Evolutionary conservation across 2,329 filamentous ascomycete species (phyloP), one percentile per base, ranked within the genome.

Genomic region (Dothideomycetes sp.): DNA sequence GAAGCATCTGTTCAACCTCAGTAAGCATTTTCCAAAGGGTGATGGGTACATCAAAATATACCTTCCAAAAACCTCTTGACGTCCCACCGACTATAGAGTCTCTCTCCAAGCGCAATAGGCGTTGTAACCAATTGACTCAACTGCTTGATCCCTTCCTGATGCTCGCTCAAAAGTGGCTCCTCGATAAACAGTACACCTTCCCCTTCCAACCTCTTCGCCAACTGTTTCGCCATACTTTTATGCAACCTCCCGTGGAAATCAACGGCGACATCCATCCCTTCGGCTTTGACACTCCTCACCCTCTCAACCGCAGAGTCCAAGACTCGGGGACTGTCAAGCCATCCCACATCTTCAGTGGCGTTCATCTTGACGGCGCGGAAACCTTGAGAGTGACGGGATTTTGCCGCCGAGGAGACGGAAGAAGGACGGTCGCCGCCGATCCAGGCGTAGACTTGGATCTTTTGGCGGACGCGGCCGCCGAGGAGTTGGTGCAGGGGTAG

Each of bases 231-330:
- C 80, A 86, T 86, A 15, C 80, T 78, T 47, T 80, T 81, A 59
- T 86, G 82, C 0, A 84, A 64, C 7, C 82, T 74, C 2, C 82
- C 83, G 54, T 87, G 83, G 56, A 86, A 87, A 51, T 87, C 83
- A 23, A 87, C 68, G 2, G 76, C 83, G 0, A 73, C 81, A 43
- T 86, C 82, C 51, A 87, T 71, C 2, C 81, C 80, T 0, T 84
- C 60, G 0, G 69, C 67, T 55, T 80, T 84, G 4, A 87, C 82
- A 0, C 71, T 65, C 47, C 78, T 76, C 10, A 87, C 64, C 2
- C 82, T 70, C 43, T 81, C 73, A 1, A 85, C 74, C 33, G 73
- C 76, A 5, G 70, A 63, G 24, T 81, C 69, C 0, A 87, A 66
- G 0, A 68, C 68, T 0, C 69, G 64, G 0, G 83, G 82, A 0